Percentiles rank a stretch among this genome's conserved stretches.
These are phyloP conservation scores for Adansonia rubrostipa DNA, from an alignment of 441 rosid species.

Conservation along the genomic window DNA sequence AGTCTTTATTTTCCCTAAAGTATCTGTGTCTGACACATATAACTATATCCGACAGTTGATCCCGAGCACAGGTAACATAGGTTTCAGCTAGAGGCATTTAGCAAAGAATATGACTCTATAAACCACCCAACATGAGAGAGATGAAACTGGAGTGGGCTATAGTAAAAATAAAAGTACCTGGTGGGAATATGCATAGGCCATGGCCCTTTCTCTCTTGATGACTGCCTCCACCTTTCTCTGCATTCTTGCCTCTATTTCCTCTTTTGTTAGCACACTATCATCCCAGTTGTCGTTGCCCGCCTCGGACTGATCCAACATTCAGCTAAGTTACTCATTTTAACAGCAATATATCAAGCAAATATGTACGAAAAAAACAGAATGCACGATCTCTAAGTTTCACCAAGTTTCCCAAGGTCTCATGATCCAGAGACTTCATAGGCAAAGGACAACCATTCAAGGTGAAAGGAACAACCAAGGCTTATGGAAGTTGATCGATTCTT, in stretches of 20 bases:
- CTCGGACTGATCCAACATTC: slow-evolving; percentile 50
- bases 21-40: too few relatives aligned
- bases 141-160: neutral
- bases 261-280: slow-evolving; percentile 76
- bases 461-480: neutral
- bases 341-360: neutral
- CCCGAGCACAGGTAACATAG: too few relatives aligned
- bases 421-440: neutral
- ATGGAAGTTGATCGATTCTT: too few relatives aligned
- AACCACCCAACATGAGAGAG: neutral
- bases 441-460: neutral
- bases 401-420: neutral
- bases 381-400: neutral
- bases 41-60: too few relatives aligned
- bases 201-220: slow-evolving; percentile 81
- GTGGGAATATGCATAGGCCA: slow-evolving; percentile 88
- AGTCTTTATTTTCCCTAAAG: too few relatives aligned
- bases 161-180: slow-evolving; percentile 54
- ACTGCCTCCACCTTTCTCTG: slow-evolving; percentile 77
- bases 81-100: neutral
- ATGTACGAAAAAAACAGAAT: neutral
- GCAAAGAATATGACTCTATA: neutral
- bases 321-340: slow-evolving; percentile 18
- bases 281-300: slow-evolving; percentile 81
- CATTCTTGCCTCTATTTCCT: slow-evolving; percentile 70